These are phyloP conservation scores for Moricandia arvensis DNA, from an alignment of 345 rosid species.

Conservation along the genomic window DNA sequence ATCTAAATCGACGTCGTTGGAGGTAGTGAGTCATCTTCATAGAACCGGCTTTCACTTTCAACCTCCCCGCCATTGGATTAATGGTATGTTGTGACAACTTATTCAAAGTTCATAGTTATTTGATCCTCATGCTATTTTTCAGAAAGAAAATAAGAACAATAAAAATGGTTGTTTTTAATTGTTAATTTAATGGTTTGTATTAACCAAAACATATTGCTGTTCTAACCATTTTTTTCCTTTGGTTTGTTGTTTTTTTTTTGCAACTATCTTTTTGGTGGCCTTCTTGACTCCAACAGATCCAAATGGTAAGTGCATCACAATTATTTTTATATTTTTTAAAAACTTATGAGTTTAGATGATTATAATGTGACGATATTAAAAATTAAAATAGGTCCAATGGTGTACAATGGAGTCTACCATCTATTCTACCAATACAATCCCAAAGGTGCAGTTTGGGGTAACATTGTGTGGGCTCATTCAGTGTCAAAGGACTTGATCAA, in stretches of 20 bases:
- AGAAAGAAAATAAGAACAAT: background rate
- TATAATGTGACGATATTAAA: background rate
- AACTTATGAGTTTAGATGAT: background rate
- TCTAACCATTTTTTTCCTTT: constrained; percentile 4
- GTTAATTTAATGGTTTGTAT: background rate
- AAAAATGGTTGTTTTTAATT: background rate
- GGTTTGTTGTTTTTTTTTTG: constrained; percentile 12
- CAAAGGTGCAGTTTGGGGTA: constrained; percentile 85
- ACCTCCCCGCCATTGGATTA: constrained; percentile 80
- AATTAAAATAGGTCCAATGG: constrained; percentile 62
- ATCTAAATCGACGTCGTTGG: constrained; percentile 31
- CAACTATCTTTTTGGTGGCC: background rate
- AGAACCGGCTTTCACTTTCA: constrained; percentile 80
- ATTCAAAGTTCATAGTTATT: background rate
- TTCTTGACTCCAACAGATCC: constrained; percentile 32
- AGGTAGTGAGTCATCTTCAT: constrained; percentile 30
- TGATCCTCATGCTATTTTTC: background rate
- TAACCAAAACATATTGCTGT: constrained; percentile 2
- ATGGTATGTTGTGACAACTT: constrained; percentile 47
- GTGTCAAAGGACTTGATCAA: constrained; percentile 78
- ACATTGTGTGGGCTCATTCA: constrained; percentile 92
- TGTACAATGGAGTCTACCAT: constrained; percentile 75
- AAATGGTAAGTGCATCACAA: constrained; percentile 29
- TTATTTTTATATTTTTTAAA: background rate
- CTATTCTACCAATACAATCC: constrained; percentile 94